These are phyloP conservation scores for Canna indica DNA, from an alignment of 176 grass and related monocot species.

Conservation along the genomic window DNA sequence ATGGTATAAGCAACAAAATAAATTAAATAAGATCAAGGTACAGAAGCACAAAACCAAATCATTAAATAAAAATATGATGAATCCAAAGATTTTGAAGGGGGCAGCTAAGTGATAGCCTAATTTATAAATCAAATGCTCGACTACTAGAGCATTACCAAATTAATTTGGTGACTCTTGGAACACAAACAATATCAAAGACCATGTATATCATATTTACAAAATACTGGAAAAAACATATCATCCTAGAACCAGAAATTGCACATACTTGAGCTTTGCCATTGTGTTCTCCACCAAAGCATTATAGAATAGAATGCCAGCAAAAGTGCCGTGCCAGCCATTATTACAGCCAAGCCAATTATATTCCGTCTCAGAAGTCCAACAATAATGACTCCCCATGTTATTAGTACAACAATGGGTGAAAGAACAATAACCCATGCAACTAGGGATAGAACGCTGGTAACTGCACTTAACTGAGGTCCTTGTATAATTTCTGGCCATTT, in stretches of 20 bases:
- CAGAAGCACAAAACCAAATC: background rate
- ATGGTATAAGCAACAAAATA: background rate
- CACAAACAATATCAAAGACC: background rate
- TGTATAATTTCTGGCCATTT: constrained; percentile 91
- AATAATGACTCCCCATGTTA: constrained; percentile 74
- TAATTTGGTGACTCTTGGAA: background rate
- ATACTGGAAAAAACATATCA: constrained; percentile 11
- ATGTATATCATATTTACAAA: background rate
- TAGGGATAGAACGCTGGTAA: constrained; percentile 59
- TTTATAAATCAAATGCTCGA: background rate
- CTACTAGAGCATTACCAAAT: background rate
- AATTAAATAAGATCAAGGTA: background rate
- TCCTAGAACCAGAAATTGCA: constrained; percentile 24
- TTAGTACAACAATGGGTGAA: constrained; percentile 57
- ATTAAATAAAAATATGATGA: background rate
- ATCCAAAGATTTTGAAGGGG: background rate
- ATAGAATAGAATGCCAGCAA: constrained; percentile 97
- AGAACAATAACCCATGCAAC: constrained; percentile 74
- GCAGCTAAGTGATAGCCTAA: background rate
- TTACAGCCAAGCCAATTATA: constrained; percentile 93
- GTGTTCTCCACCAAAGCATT: constrained; percentile 99
- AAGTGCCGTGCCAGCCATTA: constrained; percentile 87
- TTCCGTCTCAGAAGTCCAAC: constrained; percentile 81
- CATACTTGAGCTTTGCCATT: constrained; percentile 99
- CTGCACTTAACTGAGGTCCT: constrained; percentile 62